Conservation (phyloP, 2,329 filamentous ascomycete species). For the Aureobasidium sp. region DNA sequence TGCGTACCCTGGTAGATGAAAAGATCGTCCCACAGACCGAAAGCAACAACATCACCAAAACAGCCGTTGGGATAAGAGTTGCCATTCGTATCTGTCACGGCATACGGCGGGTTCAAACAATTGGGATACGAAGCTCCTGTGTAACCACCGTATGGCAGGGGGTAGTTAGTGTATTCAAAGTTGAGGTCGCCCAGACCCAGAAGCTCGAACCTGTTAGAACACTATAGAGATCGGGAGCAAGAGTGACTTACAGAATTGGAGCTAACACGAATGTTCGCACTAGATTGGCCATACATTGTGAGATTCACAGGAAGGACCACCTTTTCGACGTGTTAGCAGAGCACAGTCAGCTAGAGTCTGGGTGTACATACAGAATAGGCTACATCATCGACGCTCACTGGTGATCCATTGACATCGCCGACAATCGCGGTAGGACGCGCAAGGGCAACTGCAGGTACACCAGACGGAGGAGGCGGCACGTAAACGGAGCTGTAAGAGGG, state of each 20-base stretch:
- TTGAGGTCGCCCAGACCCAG: neutral
- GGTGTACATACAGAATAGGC: neutral
- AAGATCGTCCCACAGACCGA: slow-evolving; percentile 20
- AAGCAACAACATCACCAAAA: neutral
- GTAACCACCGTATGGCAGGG: neutral
- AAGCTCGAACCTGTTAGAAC: neutral
- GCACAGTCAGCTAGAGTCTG: neutral
- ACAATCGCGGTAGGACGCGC: neutral
- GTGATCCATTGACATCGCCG: neutral
- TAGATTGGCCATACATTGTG: neutral
- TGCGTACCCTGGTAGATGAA: slow-evolving; percentile 19
- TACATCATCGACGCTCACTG: neutral
- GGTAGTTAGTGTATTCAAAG: neutral
- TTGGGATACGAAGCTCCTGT: neutral
- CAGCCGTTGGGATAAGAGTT: neutral
- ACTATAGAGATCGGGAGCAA: no score
- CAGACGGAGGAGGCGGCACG: neutral
- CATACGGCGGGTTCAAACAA: neutral
- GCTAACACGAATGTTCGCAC: neutral
- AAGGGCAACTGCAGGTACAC: neutral
- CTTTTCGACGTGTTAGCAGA: neutral
- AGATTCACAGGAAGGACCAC: neutral
- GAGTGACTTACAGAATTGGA: neutral
- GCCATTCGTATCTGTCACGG: neutral
- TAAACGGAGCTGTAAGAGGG: neutral